Base-by-base conservation (phyloP, 805 yeast species). In the Cyberlindnera euphorbiae region DNA sequence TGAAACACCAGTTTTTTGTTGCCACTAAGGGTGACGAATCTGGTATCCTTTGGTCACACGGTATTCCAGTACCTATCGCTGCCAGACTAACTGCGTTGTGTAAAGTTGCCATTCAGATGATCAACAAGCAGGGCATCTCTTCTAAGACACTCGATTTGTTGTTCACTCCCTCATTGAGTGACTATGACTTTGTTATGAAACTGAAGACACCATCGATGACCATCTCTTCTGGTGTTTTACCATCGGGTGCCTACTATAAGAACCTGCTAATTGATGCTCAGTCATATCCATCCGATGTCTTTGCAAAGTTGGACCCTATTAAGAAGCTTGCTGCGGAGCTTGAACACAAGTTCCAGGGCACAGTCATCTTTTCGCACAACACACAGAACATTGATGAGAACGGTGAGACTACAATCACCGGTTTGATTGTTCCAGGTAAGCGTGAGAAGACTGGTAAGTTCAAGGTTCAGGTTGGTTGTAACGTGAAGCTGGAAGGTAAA, bases 21-120 rank as follows among this genome's bases (percentile, higher is more conserved):
- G 95, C 82, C 2, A 75, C 95, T 1, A 81, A 78, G 53, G 81
- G 77, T 42, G 97, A 93, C 53, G 76, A 79, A n/a, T 75, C 90
- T 10, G 97, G 97, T 30, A 77, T 77, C 31, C 56, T 86, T 41
- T 93, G 96, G 90, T 76, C 90, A 4, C 70, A 73, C 45, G 71
- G 70, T 31, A 55, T 67, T 17, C 77, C 76, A 16, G 65, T 83
- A 37, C 89, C 96, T 8, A 79, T 89, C 39, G 88, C 95, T 5
- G 72, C 89, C 10, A 77, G 99, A 62, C 63, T 90, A 43, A 90
- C 97, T 0, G 89, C 94, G 0, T 69, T 93, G 42, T 75, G 96
- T 2, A 75, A 86, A 45, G 89, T 82, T 19, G 89, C 90, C 0
- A 60, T 75, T 27, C 69, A 71, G 14, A 55, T 82, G 38, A 58